Percentiles rank a stretch among this genome's conserved stretches.
Conservation (phyloP, 73 alveolate genomes). For the Breviolum minutum region DNA sequence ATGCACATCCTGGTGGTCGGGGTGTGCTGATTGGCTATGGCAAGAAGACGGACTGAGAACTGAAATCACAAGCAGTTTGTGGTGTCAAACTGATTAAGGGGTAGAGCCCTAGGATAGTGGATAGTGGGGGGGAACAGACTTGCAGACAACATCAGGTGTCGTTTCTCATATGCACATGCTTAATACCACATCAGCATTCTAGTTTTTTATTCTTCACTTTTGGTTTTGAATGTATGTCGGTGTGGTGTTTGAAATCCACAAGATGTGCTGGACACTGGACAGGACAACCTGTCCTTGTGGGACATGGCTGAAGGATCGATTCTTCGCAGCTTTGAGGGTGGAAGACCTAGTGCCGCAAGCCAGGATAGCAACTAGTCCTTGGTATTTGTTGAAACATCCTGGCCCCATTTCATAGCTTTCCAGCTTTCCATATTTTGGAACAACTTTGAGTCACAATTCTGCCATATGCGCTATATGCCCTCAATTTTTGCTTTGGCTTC, state of each 20-base stretch:
- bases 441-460: too few species aligned
- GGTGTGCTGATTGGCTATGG: slow-evolving; percentile 82
- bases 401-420: too few species aligned
- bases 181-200: too few species aligned
- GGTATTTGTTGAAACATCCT: too few species aligned
- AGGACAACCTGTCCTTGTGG: slow-evolving; percentile 72
- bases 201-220: too few species aligned
- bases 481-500: not conserved
- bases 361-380: not conserved
- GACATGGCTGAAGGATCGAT: slow-evolving; percentile 47
- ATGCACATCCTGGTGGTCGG: slow-evolving; percentile 73
- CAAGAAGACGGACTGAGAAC: slow-evolving; percentile 33
- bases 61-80: not conserved
- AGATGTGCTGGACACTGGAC: not conserved
- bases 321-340: slow-evolving; percentile 50
- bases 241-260: too few species aligned
- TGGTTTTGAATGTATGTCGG: too few species aligned
- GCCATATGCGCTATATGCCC: too few species aligned
- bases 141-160: too few species aligned
- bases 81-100: not conserved
- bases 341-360: not conserved
- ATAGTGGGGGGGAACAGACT: not conserved
- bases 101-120: not conserved
- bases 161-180: too few species aligned
- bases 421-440: too few species aligned